These are phyloP conservation scores for Pythium oligandrum DNA, from an alignment of 352 stramenopile species.

Conservation along the genomic window DNA sequence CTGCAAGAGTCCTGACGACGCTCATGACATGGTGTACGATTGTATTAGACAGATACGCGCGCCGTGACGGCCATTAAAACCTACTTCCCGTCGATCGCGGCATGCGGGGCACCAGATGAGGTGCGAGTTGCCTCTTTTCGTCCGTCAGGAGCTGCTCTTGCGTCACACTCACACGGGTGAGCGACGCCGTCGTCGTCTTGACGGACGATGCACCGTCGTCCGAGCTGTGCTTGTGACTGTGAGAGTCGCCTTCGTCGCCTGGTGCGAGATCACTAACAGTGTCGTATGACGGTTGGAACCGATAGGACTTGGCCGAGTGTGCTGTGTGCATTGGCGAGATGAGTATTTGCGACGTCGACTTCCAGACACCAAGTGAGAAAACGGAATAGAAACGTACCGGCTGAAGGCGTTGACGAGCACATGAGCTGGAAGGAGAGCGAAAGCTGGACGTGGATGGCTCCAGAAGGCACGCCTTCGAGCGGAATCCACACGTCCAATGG, in stretches of 20 bases:
- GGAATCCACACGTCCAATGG: conserved; percentile 68
- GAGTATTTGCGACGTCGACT: conserved; percentile 13
- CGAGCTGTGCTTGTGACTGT: background rate
- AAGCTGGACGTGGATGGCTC: conserved; percentile 50
- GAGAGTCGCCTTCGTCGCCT: no score
- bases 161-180: no score
- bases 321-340: conserved; percentile 29
- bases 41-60: conserved; percentile 42
- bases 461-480: conserved; percentile 51
- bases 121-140: conserved; percentile 13
- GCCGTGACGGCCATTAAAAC: conserved; percentile 46
- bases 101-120: conserved; percentile 25
- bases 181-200: no score
- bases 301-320: conserved; percentile 25
- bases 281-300: conserved; percentile 7
- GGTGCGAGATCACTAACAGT: conserved; percentile 2
- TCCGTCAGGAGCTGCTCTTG: background rate
- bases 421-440: conserved; percentile 80
- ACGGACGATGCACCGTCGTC: no score
- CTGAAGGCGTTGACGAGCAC: conserved; percentile 34
- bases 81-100: conserved; percentile 62
- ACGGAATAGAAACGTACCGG: conserved; percentile 1
- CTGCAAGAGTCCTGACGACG: no score
- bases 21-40: no score
- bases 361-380: conserved; percentile 3